phyloP scores from a whole-genome alignment of 257 asterid genomes.

The Salvia splendens region DNA sequence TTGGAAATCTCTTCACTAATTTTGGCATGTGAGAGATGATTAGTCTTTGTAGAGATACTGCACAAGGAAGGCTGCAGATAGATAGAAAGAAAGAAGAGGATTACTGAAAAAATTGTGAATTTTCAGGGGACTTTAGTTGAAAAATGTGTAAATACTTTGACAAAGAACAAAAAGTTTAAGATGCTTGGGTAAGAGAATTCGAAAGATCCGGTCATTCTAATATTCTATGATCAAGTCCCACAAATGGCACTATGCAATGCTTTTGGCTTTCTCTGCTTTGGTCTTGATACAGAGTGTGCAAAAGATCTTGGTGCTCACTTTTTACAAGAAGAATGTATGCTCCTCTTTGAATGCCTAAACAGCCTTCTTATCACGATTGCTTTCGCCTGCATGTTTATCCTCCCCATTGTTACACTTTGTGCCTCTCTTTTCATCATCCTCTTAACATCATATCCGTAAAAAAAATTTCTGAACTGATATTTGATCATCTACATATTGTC shows the following conservation, averaged over 20 bases:
- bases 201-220: not conserved
- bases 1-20: not conserved
- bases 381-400: not conserved
- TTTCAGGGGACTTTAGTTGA: not conserved
- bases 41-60: conserved; percentile 1
- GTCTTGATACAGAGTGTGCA: not conserved
- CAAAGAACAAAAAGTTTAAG: not conserved
- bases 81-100: not conserved
- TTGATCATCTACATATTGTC: not conserved
- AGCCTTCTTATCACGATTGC: not conserved
- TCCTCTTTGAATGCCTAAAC: not conserved
- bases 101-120: not conserved
- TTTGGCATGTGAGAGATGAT: not conserved
- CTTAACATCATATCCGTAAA: not conserved
- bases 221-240: not conserved
- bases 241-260: not conserved
- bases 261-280: not conserved
- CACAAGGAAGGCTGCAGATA: not conserved
- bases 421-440: not conserved
- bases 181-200: not conserved
- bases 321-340: not conserved
- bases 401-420: not conserved
- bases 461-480: not conserved
- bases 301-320: not conserved
- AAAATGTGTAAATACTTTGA: not conserved